These are phyloP conservation scores for Hawksworthiomyces lignivorus DNA, from an alignment of 2,329 filamentous ascomycete genomes.

Conservation along the genomic window DNA sequence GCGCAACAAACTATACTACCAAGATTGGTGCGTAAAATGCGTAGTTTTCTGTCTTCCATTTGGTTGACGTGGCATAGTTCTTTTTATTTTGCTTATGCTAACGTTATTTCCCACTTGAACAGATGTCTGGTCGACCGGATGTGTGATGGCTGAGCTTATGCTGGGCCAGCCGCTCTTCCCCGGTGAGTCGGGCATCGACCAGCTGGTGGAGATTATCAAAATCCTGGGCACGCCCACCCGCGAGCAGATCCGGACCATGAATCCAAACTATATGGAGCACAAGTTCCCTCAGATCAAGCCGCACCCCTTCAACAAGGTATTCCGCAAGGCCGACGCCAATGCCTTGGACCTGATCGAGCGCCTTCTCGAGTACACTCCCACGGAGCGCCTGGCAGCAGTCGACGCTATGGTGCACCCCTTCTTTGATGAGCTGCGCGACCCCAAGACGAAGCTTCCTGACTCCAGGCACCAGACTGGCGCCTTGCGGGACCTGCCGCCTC, in stretches of 20 bases:
- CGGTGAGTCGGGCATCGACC: constrained; percentile 96
- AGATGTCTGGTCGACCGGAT: constrained; percentile 99
- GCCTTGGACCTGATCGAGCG: constrained; percentile 93
- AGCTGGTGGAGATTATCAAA: constrained; percentile 99
- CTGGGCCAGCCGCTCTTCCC: constrained; percentile 96
- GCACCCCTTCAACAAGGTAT: constrained; percentile 98
- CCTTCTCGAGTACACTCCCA: constrained; percentile 93
- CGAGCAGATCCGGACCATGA: constrained; percentile 99
- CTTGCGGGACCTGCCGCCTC: constrained; percentile 70
- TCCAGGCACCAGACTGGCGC: constrained; percentile 81
- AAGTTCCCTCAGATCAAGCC: constrained; percentile 99
- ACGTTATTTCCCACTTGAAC: neutral
- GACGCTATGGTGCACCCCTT: constrained; percentile 98
- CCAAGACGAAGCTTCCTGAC: constrained; percentile 84
- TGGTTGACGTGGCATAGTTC: too few relatives aligned
- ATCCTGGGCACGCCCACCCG: constrained; percentile 92
- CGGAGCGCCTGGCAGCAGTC: constrained; percentile 84
- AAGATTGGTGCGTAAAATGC: constrained; percentile 95
- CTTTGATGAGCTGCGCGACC: constrained; percentile 93
- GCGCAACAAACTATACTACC: constrained; percentile 97
- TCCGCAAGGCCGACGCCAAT: constrained; percentile 88
- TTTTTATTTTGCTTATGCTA: neutral
- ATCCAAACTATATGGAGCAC: constrained; percentile 99
- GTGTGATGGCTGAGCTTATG: constrained; percentile 99
- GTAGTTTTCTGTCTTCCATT: too few relatives aligned